Base-by-base conservation (phyloP, 768 basidiomycete genomes). In the Pleurotus ostreatus region DNA sequence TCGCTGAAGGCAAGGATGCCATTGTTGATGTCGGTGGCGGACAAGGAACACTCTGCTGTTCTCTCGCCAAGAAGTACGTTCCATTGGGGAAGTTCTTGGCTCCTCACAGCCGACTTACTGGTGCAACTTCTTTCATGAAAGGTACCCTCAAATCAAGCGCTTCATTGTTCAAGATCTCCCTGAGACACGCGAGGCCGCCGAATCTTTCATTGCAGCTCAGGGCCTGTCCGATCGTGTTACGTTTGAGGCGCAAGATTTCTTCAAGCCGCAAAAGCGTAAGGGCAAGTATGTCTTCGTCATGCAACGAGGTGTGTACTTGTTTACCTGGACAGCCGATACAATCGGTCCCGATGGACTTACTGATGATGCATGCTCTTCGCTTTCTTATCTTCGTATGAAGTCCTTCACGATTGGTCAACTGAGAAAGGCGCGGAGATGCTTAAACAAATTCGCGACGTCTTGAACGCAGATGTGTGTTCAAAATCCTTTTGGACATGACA, bases 1-100 rank as follows among this genome's bases (percentile, higher is more conserved):
- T 72, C 44, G 62, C 65, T 16, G 59, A 63, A 55, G 73, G 67
- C n/a, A 71, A 72, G 56, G 68, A 73, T 52, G 71, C 66, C 13
- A 69, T 76, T 41, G 71, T 76, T 23, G 74, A 76, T 55, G 66
- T 73, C 34, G 74, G 74, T 57, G 74, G 74, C 16, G 74, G 73
- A 4, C 71, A 74, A 62, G 74, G 74, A 20, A 71, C 71, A 11
- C 63, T 75, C 9, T 70, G 69, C 55, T 71, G 71, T 55, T 71
- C 73, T 15, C 69, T 75, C 37, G 71, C 73, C 18, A 63, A 59
- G 26, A 70, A 66, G 73, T 74, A 57, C 46, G 66, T 54, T 15
- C 2, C 16, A 39, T 23, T n/a, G 18, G 11, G 54, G 3, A 25
- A 7, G 22, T 57, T 34, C 54, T 39, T 3, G 39, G 40, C 37